Evolutionary conservation across 2,329 filamentous ascomycete species (phyloP), one percentile per base, ranked within the genome.

Genomic region (Myriosclerotinia duriaeana): DNA sequence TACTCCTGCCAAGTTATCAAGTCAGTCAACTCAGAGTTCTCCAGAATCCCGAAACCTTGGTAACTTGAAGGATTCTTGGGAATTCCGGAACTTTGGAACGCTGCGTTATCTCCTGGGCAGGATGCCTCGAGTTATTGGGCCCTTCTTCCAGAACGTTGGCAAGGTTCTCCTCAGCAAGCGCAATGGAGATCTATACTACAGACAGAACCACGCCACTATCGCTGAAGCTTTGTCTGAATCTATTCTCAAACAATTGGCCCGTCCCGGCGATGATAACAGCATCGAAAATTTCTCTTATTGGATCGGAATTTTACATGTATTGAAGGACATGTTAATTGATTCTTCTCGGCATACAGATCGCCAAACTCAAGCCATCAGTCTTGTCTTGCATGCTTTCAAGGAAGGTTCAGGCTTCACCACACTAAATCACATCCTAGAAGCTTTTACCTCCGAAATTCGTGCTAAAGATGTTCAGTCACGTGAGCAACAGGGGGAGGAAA

Each of bases 301-400:
- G 82, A 90, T 94, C 67, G 87, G 93, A 65, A 89, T 93, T 76
- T 80, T 97, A 22, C 89, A 91, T 66, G 89, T 89, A 0, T 81
- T 96, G 65, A 88, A 90, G 50, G 89, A 93, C 74, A 85, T 96
- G 77, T 80, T 96, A 68, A 86, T 95, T 69, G 92, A 96, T 74
- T 84, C 64, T 42, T 64, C 71, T 44, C 71, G 66, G n/a, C 67
- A 72, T 48, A 71, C 74, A 74, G 73, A 80, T 34, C 73, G 74
- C 15, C 71, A 73, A 20, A 73, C 80, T 11, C 85, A 87, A 69
- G 82, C 88, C 17, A 85, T 89, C 64, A 90, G 92, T 53, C 84
- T 95, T 38, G 88, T 98, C 46, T 82, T 99, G 34, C 84, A 93
- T 65, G 90, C 92, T 0, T 97, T 99, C 80, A 94, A 93, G 77